phyloP scores from a whole-genome alignment of 208 protist genomes.

The Wallacemonas rigidus region DNA sequence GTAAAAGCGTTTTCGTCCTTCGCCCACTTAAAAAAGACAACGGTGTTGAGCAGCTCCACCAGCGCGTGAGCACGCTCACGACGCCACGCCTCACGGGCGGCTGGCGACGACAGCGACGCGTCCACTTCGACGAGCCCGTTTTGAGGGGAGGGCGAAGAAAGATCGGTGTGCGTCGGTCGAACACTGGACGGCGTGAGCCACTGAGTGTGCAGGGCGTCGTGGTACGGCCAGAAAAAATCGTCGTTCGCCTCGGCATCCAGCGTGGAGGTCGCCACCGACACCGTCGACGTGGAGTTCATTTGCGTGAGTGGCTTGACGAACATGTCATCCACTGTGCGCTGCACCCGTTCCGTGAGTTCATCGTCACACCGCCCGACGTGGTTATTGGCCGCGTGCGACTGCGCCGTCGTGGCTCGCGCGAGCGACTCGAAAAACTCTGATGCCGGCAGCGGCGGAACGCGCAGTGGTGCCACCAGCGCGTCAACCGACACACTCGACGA shows the following conservation, averaged over 20 bases:
- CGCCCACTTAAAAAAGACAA: slow-evolving; percentile 48
- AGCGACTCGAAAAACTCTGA: slow-evolving; percentile 3
- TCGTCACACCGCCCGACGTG: background rate
- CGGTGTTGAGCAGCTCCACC: slow-evolving; percentile 32
- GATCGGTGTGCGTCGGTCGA: too few relatives aligned
- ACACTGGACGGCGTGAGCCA: background rate
- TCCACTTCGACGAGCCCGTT: background rate
- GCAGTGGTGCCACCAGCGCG: background rate
- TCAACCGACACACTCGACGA: background rate
- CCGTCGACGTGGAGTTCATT: background rate
- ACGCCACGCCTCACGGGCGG: slow-evolving; percentile 11
- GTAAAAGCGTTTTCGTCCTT: slow-evolving; percentile 30
- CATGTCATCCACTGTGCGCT: background rate
- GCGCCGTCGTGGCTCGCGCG: background rate
- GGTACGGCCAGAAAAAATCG: background rate
- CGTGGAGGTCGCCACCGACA: too few relatives aligned
- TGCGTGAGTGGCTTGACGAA: slow-evolving; percentile 1
- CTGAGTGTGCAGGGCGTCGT: background rate
- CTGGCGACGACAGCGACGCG: background rate
- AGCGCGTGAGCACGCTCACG: slow-evolving; percentile 17
- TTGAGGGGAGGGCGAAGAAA: too few relatives aligned
- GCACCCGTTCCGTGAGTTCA: background rate
- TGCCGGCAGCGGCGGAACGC: background rate
- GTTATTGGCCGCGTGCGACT: background rate
- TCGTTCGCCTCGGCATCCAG: too few relatives aligned